Percentiles rank a stretch among this genome's conserved stretches.
Evolutionary conservation across 768 basidiomycete genomes (phyloP).

Genomic region (Suillus americanus): DNA sequence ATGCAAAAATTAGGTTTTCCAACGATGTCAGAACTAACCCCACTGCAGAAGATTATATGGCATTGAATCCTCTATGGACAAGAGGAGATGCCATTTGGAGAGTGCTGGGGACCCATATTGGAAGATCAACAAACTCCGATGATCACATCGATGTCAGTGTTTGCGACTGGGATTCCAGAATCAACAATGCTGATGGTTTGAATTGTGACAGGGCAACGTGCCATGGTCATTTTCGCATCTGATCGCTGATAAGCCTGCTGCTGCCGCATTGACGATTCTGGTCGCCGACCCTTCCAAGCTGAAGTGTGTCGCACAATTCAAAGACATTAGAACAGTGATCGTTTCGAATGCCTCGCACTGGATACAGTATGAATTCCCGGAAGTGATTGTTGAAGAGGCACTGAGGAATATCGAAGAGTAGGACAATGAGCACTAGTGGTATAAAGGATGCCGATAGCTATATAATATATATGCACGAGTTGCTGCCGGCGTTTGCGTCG

Average conservation of each 20-base stretch:
- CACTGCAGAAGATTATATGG: constrained; percentile 2
- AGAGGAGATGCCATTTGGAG: constrained; percentile 9
- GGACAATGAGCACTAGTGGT: background rate
- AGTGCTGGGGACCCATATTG: constrained; percentile 10
- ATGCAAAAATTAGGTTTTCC: background rate
- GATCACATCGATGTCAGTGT: constrained; percentile 9
- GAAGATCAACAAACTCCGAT: constrained; percentile 4
- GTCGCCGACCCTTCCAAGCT: constrained; percentile 11
- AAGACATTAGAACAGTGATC: constrained; percentile 11
- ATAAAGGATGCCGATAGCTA: background rate
- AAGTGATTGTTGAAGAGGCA: constrained; percentile 15
- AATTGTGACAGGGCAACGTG: constrained; percentile 12
- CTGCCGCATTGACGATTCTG: constrained; percentile 11
- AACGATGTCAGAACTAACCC: constrained; percentile 2
- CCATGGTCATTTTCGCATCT: constrained; percentile 18
- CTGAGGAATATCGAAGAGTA: constrained; percentile 3
- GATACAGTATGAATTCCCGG: constrained; percentile 19
- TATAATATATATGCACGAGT: too few species aligned
- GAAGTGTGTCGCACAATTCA: constrained; percentile 8
- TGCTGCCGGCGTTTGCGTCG: too few species aligned
- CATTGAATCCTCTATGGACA: constrained; percentile 7
- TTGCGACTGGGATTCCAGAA: constrained; percentile 1
- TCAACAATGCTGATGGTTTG: background rate
- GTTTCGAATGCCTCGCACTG: constrained; percentile 15
- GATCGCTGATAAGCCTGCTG: constrained; percentile 7